Conservation (phyloP, 306 rosid species). For the Sicyos edulis region DNA sequence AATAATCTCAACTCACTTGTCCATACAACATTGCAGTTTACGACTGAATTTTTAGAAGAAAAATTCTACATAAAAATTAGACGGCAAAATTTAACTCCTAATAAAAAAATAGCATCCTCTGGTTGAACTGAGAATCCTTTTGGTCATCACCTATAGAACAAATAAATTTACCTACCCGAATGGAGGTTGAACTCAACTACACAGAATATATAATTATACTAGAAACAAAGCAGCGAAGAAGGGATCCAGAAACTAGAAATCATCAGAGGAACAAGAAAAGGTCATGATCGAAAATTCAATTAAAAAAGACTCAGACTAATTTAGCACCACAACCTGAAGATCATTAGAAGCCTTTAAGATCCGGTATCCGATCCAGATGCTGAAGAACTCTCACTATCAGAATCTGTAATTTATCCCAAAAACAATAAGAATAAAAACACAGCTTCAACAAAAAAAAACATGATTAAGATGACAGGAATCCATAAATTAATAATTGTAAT, state of each 20-base stretch:
- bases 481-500: neutral
- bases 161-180: neutral
- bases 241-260: slow-evolving; percentile 5
- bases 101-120: neutral
- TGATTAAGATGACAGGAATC: neutral
- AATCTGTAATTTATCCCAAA: slow-evolving; percentile 47
- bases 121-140: neutral
- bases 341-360: slow-evolving; percentile 53
- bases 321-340: slow-evolving; percentile 21
- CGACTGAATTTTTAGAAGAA: no score
- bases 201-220: neutral
- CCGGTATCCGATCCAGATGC: slow-evolving; percentile 85
- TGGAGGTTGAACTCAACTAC: neutral
- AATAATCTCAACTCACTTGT: no score
- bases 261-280: slow-evolving; percentile 6
- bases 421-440: slow-evolving; percentile 21
- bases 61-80: neutral
- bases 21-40: no score
- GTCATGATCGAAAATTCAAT: neutral
- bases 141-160: neutral
- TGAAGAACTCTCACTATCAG: slow-evolving; percentile 91
- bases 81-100: neutral
- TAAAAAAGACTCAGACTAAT: neutral
- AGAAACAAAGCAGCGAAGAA: neutral
- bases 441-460: slow-evolving; percentile 19